phyloP scores from a whole-genome alignment of 2,329 filamentous ascomycete genomes.

The Hymenoscyphus fructigenus region DNA sequence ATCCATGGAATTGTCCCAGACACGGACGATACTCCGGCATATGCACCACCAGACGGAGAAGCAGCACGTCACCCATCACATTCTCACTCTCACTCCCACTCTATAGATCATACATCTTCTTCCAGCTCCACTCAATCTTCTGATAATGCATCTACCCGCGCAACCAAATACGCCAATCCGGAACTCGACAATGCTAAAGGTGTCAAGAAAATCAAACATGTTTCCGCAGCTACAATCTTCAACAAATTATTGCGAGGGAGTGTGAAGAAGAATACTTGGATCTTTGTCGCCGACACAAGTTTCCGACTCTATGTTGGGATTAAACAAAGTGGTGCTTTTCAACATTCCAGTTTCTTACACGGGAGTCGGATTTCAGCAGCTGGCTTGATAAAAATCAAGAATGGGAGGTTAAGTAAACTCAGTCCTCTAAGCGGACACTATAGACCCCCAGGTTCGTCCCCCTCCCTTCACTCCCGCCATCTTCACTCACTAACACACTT shows the following conservation, averaged over 20 bases:
- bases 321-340: constrained; percentile 84
- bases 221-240: constrained; percentile 71
- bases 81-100: neutral
- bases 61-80: constrained; percentile 22
- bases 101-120: constrained; percentile 11
- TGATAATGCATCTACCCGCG: constrained; percentile 54
- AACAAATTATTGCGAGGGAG: constrained; percentile 77
- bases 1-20: constrained; percentile 68
- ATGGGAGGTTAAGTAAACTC: constrained; percentile 72
- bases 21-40: constrained; percentile 60
- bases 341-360: constrained; percentile 86
- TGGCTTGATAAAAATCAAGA: constrained; percentile 80
- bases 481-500: constrained; percentile 10
- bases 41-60: constrained; percentile 32
- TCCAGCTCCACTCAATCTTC: constrained; percentile 31
- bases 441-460: constrained; percentile 63
- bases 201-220: constrained; percentile 60
- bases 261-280: constrained; percentile 87
- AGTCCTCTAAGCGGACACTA: constrained; percentile 79
- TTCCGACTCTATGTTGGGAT: constrained; percentile 88
- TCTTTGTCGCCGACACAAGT: constrained; percentile 84
- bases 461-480: neutral
- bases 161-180: constrained; percentile 64
- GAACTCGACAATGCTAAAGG: constrained; percentile 62
- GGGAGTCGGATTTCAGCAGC: constrained; percentile 79